Percentiles rank a stretch among this genome's conserved stretches.
Evolutionary conservation across 2,329 filamentous ascomycete species (phyloP).

Genomic region (Fusarium sambucinum): DNA sequence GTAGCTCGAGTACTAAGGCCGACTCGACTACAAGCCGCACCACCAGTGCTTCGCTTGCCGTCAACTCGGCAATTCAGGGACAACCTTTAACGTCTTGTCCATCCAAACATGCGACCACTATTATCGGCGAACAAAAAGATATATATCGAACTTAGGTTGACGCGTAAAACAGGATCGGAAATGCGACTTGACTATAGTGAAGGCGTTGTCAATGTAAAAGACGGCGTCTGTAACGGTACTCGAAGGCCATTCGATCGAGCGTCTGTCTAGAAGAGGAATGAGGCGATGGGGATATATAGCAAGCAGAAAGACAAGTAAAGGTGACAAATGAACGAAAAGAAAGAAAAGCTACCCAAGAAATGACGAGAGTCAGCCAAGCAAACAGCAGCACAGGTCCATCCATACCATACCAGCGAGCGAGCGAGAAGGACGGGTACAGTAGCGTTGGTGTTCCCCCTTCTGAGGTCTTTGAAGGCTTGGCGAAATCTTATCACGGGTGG

Average conservation of each 20-base stretch:
- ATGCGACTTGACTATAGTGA: conserved; percentile 5
- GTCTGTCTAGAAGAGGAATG: conserved; percentile 18
- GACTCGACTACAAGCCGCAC: conserved; percentile 38
- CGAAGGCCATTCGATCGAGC: conserved; percentile 34
- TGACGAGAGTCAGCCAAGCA: conserved; percentile 36
- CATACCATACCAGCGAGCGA: conserved; percentile 38
- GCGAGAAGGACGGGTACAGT: conserved; percentile 40
- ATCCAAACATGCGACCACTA: conserved; percentile 36
- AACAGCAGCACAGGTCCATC: conserved; percentile 39
- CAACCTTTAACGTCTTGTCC: conserved; percentile 39
- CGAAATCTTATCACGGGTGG: conserved; percentile 51
- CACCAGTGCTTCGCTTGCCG: conserved; percentile 36
- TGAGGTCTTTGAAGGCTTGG: conserved; percentile 50
- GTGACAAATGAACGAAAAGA: conserved; percentile 27
- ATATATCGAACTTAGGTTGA: neutral
- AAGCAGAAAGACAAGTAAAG: conserved; percentile 24
- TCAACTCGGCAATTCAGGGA: conserved; percentile 41
- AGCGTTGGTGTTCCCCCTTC: conserved; percentile 49
- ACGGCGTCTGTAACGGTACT: conserved; percentile 31
- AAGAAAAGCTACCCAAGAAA: conserved; percentile 36
- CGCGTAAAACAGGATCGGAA: conserved; percentile 9
- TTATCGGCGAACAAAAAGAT: conserved; percentile 7
- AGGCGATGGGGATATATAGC: conserved; percentile 27
- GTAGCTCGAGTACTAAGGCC: conserved; percentile 26
- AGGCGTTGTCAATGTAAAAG: conserved; percentile 26